These are phyloP conservation scores for Tremellales sp. DNA, from an alignment of 1,284 basidiomycete genomes.

Conservation along the genomic window DNA sequence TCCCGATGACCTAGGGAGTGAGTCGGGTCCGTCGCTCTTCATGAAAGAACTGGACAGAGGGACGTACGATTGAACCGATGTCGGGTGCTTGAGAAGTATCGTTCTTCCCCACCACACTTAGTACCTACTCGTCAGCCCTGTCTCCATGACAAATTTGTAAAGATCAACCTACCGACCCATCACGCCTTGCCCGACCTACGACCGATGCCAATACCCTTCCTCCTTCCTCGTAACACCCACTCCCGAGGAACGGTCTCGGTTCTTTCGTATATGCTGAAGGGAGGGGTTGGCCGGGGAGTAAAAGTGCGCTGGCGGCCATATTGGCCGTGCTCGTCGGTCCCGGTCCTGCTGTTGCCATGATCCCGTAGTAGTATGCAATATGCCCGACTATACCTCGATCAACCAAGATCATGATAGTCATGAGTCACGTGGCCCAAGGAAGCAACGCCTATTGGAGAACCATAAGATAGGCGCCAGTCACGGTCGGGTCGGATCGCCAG, in stretches of 20 bases:
- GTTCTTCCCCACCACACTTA: slow-evolving; percentile 44
- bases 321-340: neutral
- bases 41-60: neutral
- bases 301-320: too few species aligned
- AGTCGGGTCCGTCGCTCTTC: slow-evolving; percentile 2
- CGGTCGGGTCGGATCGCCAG: too few species aligned
- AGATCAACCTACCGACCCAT: slow-evolving; percentile 59
- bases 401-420: too few species aligned
- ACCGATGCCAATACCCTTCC: slow-evolving; percentile 67
- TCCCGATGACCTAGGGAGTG: slow-evolving; percentile 34
- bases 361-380: too few species aligned
- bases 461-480: too few species aligned
- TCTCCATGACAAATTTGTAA: neutral
- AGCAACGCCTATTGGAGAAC: too few species aligned
- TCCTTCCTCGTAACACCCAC: slow-evolving; percentile 65
- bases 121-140: slow-evolving; percentile 14
- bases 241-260: slow-evolving; percentile 57
- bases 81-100: slow-evolving; percentile 46
- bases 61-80: slow-evolving; percentile 43
- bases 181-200: slow-evolving; percentile 60
- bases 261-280: slow-evolving; percentile 56
- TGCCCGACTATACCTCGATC: too few species aligned
- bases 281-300: slow-evolving; percentile 77
- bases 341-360: neutral
- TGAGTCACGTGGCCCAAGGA: too few species aligned